These are phyloP conservation scores for Oxytropis ochrocephala DNA, from an alignment of 306 rosid species.

Conservation along the genomic window DNA sequence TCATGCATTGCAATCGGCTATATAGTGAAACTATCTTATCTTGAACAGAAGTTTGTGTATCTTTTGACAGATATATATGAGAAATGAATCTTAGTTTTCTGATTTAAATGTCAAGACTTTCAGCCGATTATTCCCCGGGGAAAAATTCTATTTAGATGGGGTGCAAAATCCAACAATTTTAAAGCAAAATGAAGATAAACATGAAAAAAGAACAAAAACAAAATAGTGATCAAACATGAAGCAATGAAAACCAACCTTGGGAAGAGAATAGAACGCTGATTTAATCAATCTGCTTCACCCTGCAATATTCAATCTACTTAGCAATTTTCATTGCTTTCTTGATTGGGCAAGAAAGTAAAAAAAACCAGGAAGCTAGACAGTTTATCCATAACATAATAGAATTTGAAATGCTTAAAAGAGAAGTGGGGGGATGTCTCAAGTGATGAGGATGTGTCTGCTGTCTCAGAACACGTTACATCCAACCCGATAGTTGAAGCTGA, in stretches of 20 bases:
- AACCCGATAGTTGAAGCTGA: no score
- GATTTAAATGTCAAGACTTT: not conserved
- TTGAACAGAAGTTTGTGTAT: not conserved
- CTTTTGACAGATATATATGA: not conserved
- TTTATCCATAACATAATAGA: not conserved
- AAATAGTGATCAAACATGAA: not conserved
- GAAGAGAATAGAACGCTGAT: constrained; percentile 70
- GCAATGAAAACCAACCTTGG: constrained; percentile 61
- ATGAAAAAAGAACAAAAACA: not conserved
- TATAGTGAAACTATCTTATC: not conserved
- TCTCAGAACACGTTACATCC: no score
- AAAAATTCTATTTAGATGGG: not conserved
- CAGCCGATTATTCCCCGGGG: not conserved
- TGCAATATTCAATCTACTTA: constrained; percentile 14
- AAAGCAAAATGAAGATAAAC: not conserved
- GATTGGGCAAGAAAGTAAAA: not conserved
- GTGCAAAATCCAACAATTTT: not conserved
- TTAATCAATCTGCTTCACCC: constrained; percentile 85
- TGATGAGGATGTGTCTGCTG: no score
- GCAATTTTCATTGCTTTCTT: not conserved
- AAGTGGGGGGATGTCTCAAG: no score
- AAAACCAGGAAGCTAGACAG: not conserved
- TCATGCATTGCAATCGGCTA: not conserved
- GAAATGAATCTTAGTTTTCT: not conserved
- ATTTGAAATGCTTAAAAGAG: constrained; percentile 1